phyloP scores from a whole-genome alignment of 192 early-diverging fungal species.

The Coemansia sp. region DNA sequence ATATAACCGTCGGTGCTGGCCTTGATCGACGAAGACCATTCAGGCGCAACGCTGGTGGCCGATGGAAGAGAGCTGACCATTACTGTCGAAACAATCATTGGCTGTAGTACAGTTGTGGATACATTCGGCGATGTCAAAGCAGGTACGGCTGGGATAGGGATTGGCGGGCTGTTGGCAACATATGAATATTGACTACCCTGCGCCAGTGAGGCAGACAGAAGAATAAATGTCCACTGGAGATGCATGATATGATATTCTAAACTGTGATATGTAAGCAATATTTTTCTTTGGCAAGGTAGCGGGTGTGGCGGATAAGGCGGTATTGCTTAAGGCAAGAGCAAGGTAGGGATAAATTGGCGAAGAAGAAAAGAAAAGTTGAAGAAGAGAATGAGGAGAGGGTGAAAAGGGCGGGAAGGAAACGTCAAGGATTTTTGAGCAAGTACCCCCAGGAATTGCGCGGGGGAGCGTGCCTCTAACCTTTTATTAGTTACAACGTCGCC shows the following conservation, averaged over 20 bases:
- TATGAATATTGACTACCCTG: constrained; percentile 32
- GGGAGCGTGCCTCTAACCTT: background rate
- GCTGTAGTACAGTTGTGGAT: background rate
- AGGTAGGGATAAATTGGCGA: background rate
- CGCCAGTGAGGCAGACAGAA: constrained; percentile 23
- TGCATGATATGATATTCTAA: constrained; percentile 21
- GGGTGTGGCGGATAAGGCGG: background rate
- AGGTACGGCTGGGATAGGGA: constrained; percentile 5
- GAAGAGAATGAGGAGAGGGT: background rate
- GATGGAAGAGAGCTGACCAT: background rate
- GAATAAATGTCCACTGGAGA: constrained; percentile 45
- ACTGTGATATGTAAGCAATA: background rate
- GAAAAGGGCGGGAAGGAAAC: background rate
- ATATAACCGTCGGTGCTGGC: constrained; percentile 24
- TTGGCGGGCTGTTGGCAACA: constrained; percentile 21
- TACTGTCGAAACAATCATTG: constrained; percentile 11
- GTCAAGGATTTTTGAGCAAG: background rate
- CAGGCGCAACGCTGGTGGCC: background rate
- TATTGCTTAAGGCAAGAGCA: background rate
- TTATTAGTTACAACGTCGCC: constrained; percentile 1
- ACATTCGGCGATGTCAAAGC: background rate
- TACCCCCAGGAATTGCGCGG: background rate
- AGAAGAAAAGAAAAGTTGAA: background rate
- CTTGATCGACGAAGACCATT: background rate
- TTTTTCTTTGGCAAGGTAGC: background rate